Evolutionary conservation across 768 basidiomycete genomes (phyloP).

Genomic region (Panaeolus papilionaceus): DNA sequence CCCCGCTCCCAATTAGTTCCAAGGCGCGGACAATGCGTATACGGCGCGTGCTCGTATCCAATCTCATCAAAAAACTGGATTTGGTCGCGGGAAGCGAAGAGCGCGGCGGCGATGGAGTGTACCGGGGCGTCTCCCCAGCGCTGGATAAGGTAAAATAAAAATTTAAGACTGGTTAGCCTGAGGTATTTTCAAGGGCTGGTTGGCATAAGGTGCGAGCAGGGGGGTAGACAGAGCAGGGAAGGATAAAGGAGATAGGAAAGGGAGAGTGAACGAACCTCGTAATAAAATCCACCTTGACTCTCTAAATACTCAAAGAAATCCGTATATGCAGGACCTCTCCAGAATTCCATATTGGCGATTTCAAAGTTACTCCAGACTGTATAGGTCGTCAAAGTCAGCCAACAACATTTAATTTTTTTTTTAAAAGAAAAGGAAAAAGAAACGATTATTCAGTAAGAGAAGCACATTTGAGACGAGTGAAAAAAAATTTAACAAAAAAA

Average conservation of each 20-base stretch:
- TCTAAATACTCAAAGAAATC: slow-evolving; percentile 73
- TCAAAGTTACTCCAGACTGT: slow-evolving; percentile 77
- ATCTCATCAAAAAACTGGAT: slow-evolving; percentile 86
- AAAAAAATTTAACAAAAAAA: no score
- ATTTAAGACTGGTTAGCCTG: no score
- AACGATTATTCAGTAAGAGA: no score
- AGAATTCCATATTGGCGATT: slow-evolving; percentile 72
- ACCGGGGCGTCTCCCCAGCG: slow-evolving; percentile 91
- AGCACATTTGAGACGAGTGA: no score
- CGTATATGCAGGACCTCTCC: slow-evolving; percentile 66
- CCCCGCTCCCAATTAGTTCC: slow-evolving; percentile 53
- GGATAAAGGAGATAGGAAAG: no score
- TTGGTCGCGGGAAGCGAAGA: slow-evolving; percentile 74
- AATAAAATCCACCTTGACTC: slow-evolving; percentile 69
- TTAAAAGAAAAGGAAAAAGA: no score
- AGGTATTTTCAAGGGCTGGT: no score
- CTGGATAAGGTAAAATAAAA: slow-evolving; percentile 36
- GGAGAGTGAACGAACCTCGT: slow-evolving; percentile 54
- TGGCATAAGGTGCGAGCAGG: no score
- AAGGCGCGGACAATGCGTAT: slow-evolving; percentile 69
- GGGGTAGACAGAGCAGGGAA: no score
- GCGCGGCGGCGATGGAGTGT: slow-evolving; percentile 79
- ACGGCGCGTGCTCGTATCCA: slow-evolving; percentile 82
- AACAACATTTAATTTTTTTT: not conserved
- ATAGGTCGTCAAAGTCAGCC: not conserved